phyloP scores from a whole-genome alignment of 805 yeast genomes.

The Huiozyma naganishii region DNA sequence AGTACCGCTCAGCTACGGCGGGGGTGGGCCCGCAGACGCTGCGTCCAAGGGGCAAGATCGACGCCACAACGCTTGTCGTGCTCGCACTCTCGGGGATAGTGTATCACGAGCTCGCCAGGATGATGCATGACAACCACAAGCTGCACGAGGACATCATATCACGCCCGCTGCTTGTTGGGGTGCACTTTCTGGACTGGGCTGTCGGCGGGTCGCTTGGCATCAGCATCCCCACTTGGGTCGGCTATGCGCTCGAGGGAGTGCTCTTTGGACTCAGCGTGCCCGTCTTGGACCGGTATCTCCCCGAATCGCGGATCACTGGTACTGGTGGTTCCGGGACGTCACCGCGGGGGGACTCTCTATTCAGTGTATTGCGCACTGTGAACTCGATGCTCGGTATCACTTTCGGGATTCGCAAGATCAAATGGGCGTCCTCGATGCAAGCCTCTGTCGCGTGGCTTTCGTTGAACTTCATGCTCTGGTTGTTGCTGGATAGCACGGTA shows the following conservation, averaged over 20 bases:
- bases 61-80: conserved; percentile 7
- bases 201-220: conserved; percentile 10
- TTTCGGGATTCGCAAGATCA: conserved; percentile 56
- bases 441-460: conserved; percentile 53
- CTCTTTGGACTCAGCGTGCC: conserved; percentile 46
- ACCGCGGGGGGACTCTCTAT: background rate
- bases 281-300: conserved; percentile 20
- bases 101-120: conserved; percentile 43
- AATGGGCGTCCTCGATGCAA: conserved; percentile 58
- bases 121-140: conserved; percentile 42
- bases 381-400: conserved; percentile 61
- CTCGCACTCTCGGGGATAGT: conserved; percentile 39
- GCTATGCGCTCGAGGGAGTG: conserved; percentile 42
- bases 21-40: background rate
- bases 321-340: background rate
- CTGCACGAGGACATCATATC: conserved; percentile 32
- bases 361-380: conserved; percentile 12
- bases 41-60: background rate
- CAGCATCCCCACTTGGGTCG: conserved; percentile 17
- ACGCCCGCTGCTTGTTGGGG: conserved; percentile 33
- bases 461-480: conserved; percentile 56
- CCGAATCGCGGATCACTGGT: conserved; percentile 7
- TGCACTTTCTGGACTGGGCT: conserved; percentile 12
- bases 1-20: background rate
- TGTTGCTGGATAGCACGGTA: conserved; percentile 51